Percentiles rank a stretch among this genome's conserved stretches.
Conservation (phyloP, 805 yeast species). For the Clavispora phyllophila region DNA sequence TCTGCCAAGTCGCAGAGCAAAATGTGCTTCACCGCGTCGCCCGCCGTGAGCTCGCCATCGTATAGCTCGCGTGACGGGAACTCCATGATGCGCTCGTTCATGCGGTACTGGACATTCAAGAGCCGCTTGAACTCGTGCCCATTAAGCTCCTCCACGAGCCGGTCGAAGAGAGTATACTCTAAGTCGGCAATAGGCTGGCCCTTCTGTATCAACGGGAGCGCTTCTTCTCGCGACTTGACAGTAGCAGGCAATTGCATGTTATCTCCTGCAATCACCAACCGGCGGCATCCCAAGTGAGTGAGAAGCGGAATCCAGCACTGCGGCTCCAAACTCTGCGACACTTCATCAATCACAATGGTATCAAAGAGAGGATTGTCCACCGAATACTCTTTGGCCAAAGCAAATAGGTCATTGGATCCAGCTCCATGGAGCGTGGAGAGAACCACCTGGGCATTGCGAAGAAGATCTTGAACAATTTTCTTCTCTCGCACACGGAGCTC, state of each 20-base stretch:
- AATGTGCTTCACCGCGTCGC: slow-evolving; percentile 47
- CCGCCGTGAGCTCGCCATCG: slow-evolving; percentile 58
- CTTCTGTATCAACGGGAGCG: slow-evolving; percentile 5
- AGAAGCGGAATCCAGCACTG: slow-evolving; percentile 94
- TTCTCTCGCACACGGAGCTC: slow-evolving; percentile 67
- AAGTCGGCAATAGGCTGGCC: slow-evolving; percentile 41
- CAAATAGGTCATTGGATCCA: slow-evolving; percentile 63
- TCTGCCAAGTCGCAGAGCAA: slow-evolving; percentile 47
- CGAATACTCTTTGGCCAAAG: slow-evolving; percentile 35
- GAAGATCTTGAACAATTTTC: slow-evolving; percentile 53
- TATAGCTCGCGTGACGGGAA: slow-evolving; percentile 69
- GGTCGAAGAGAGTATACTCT: slow-evolving; percentile 73
- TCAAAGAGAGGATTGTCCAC: slow-evolving; percentile 49
- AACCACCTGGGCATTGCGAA: slow-evolving; percentile 62
- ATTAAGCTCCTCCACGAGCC: slow-evolving; percentile 48
- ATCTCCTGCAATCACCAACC: slow-evolving; percentile 86
- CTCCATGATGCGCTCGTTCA: slow-evolving; percentile 74
- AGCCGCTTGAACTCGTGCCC: slow-evolving; percentile 48
- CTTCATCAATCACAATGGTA: slow-evolving; percentile 88
- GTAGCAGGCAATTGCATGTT: slow-evolving; percentile 91
- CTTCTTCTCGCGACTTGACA: slow-evolving; percentile 48
- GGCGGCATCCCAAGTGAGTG: slow-evolving; percentile 50
- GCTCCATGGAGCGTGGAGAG: slow-evolving; percentile 87
- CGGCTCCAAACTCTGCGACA: slow-evolving; percentile 89
- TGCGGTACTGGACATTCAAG: slow-evolving; percentile 77